These are phyloP conservation scores for Scenedesmus sp. DNA, from an alignment of 163 green algal species.

Conservation along the genomic window DNA sequence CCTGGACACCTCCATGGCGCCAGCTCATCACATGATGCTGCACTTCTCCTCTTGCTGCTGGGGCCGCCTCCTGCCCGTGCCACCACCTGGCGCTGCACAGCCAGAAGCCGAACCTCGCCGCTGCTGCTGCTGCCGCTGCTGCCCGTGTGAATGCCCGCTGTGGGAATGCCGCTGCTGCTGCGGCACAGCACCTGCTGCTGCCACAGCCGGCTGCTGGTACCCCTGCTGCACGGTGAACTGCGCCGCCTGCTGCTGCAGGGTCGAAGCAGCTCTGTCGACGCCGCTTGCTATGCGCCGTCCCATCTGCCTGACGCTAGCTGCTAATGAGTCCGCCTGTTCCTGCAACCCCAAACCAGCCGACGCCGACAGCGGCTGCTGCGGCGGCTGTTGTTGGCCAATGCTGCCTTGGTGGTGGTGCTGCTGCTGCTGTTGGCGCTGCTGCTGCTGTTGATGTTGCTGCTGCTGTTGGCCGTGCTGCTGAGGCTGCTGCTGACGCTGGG, in stretches of 20 bases:
- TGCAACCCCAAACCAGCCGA: not conserved
- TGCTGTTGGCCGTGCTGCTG: conserved; percentile 47
- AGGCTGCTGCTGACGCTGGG: conserved; percentile 50
- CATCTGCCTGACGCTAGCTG: conserved; percentile 28
- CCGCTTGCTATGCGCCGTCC: conserved; percentile 11
- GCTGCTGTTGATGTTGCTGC: conserved; percentile 37
- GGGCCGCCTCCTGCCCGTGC: not conserved
- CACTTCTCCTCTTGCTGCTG: conserved; percentile 47
- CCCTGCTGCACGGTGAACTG: conserved; percentile 7
- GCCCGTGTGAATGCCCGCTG: not conserved
- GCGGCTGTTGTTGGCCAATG: too few relatives aligned
- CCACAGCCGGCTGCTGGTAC: not conserved
- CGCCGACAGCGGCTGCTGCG: conserved; percentile 23
- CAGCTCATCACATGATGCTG: conserved; percentile 36
- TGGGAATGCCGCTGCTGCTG: conserved; percentile 39
- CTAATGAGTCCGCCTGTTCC: conserved; percentile 12
- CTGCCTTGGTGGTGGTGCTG: too few relatives aligned
- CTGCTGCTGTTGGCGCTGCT: too few relatives aligned
- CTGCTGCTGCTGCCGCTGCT: conserved; percentile 4
- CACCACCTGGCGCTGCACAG: not conserved
- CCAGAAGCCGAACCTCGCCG: not conserved
- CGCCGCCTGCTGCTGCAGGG: conserved; percentile 28
- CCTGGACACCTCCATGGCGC: not conserved
- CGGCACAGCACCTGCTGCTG: conserved; percentile 13
- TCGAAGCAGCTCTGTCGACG: conserved; percentile 12